These are phyloP conservation scores for Bidens hawaiensis DNA, from an alignment of 140 eudicot species.

Conservation along the genomic window DNA sequence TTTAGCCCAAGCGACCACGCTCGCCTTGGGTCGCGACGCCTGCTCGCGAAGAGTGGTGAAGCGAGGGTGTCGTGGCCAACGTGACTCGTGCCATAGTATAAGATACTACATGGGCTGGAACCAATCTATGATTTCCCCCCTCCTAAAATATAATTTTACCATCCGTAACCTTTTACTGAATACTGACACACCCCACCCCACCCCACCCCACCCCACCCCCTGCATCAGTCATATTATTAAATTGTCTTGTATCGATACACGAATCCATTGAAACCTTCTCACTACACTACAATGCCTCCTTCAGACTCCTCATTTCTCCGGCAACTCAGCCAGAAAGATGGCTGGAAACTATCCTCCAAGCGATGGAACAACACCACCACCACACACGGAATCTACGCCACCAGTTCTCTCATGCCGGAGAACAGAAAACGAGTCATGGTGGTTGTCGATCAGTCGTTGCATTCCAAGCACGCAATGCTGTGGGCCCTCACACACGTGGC, in stretches of 20 bases:
- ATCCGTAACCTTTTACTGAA: not conserved
- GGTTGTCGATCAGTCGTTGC: conserved; percentile 67
- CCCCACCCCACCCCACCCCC: not conserved
- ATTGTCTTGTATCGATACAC: not conserved
- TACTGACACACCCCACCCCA: not conserved
- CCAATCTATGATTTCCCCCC: not conserved
- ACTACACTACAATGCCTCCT: conserved; percentile 35
- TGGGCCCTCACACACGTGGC: conserved; percentile 96
- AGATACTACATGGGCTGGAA: too few relatives aligned
- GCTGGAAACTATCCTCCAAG: conserved; percentile 60
- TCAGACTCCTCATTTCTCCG: conserved; percentile 61
- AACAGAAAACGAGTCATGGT: conserved; percentile 87
- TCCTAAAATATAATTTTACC: not conserved
- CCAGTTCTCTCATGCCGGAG: conserved; percentile 32
- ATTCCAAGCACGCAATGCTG: conserved; percentile 87
- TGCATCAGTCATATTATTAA: not conserved
- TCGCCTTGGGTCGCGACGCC: too few relatives aligned
- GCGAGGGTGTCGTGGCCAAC: too few relatives aligned
- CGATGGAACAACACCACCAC: conserved; percentile 46
- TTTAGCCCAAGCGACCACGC: too few relatives aligned
- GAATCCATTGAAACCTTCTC: not conserved
- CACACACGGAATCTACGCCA: not conserved
- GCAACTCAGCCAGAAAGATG: conserved; percentile 62
- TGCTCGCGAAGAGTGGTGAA: too few relatives aligned
- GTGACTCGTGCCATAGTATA: too few relatives aligned